A percentile compares a stretch with the other conserved stretches of the same genome.
Evolutionary conservation across 2,329 filamentous ascomycete genomes (phyloP).

Genomic region (Aspergillus persii): DNA sequence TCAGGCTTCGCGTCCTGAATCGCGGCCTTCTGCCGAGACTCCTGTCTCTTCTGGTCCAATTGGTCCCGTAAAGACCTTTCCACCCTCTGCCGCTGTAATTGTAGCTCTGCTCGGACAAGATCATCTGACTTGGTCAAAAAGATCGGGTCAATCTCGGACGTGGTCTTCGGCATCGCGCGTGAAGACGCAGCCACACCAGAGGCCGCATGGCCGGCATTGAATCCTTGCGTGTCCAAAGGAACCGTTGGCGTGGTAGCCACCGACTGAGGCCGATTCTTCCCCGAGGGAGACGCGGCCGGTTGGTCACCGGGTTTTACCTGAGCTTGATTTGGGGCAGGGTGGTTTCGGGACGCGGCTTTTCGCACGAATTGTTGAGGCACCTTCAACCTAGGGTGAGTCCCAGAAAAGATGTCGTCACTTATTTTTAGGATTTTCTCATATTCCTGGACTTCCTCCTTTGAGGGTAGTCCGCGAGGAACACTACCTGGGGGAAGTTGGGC

Average conservation of each 20-base stretch:
- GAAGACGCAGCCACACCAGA: constrained; percentile 28
- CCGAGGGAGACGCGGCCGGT: constrained; percentile 17
- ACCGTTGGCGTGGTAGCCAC: constrained; percentile 17
- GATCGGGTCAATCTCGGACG: constrained; percentile 74
- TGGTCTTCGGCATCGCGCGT: constrained; percentile 47
- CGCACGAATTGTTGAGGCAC: constrained; percentile 54
- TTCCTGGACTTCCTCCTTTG: constrained; percentile 61
- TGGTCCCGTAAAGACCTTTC: constrained; percentile 77
- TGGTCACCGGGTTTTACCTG: constrained; percentile 23
- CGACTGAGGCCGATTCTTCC: constrained; percentile 12
- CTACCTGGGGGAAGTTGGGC: constrained; percentile 33
- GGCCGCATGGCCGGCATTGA: constrained; percentile 18
- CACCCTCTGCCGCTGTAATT: constrained; percentile 75
- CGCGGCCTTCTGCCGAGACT: constrained; percentile 49
- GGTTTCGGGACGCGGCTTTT: constrained; percentile 37
- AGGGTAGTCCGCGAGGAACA: constrained; percentile 26
- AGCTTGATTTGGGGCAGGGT: constrained; percentile 26
- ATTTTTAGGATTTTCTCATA: constrained; percentile 80
- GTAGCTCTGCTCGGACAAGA: constrained; percentile 76
- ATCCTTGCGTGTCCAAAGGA: constrained; percentile 19
- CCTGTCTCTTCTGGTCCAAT: constrained; percentile 61
- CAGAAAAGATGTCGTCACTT: constrained; percentile 76
- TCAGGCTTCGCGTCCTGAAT: constrained; percentile 57
- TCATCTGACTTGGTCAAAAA: constrained; percentile 83
- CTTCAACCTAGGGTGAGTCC: constrained; percentile 61